phyloP scores from a whole-genome alignment of 495 filamentous ascomycete species.

The Penicillium atrosanguineum region DNA sequence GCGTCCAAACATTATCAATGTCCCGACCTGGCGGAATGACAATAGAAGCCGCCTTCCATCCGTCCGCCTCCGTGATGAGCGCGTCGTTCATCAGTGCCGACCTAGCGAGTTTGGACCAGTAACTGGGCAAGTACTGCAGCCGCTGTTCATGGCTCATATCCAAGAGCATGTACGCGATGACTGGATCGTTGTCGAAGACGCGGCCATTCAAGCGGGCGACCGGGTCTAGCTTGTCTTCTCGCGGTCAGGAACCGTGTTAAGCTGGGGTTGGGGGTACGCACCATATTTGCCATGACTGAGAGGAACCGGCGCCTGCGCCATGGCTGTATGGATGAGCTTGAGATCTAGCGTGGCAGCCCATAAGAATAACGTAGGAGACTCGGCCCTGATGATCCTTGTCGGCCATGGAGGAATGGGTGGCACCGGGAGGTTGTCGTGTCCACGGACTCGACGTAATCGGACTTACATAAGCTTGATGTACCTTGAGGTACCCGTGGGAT shows the following conservation, averaged over 20 bases:
- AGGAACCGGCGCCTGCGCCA: constrained; percentile 16
- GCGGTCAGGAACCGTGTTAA: not conserved
- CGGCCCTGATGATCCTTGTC: not conserved
- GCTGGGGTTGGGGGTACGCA: not conserved
- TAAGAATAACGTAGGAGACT: constrained; percentile 1
- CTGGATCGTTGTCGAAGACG: constrained; percentile 24
- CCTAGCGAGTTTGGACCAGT: constrained; percentile 21
- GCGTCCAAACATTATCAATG: constrained; percentile 23
- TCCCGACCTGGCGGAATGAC: constrained; percentile 19
- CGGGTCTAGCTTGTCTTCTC: constrained; percentile 12
- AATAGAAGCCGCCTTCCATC: constrained; percentile 27
- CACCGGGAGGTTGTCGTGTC: not conserved
- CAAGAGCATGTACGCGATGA: constrained; percentile 29
- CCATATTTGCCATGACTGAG: constrained; percentile 24
- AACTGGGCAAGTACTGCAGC: constrained; percentile 22
- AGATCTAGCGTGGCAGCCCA: not conserved
- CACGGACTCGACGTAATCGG: constrained; percentile 12
- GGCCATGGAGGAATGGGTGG: constrained; percentile 2
- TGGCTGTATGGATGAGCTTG: constrained; percentile 4
- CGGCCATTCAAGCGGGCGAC: constrained; percentile 23
- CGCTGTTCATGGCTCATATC: constrained; percentile 21
- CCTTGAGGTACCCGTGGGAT: not conserved
- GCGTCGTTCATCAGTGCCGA: constrained; percentile 27
- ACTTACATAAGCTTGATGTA: constrained; percentile 5
- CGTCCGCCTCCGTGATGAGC: constrained; percentile 28